Base-by-base conservation (phyloP, 345 rosid genomes). In the Camelina hispida region DNA sequence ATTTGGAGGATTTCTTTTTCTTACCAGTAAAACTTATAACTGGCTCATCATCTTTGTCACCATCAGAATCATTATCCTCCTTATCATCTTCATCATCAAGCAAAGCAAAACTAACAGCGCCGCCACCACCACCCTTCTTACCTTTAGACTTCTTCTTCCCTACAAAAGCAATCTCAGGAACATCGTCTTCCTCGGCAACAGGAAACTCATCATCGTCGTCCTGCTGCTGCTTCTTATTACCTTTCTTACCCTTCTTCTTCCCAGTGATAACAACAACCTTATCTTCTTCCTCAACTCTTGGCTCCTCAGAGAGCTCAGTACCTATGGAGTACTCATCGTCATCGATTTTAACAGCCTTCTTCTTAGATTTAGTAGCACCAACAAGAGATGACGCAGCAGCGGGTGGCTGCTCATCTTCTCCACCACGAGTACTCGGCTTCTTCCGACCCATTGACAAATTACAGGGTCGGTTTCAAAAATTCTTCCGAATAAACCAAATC, bases 1-100 rank as follows among this genome's bases (percentile, higher is more conserved):
- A 79, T 62, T 87, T 93, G 14, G 91, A 87, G 15, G 93, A 85
- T 75, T 87, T 93, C 83, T 92, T 92, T 60, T 93, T 91, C 84
- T 88, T 93, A 61, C 89, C 89, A 0, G 74, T 54, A 61, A 83
- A 74, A 35, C 75, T 81, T 37, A 78, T 68, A 22, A 69, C 81
- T 1, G 76, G 81, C 65, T 71, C 85, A 34, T 81, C 87, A 56
- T 80, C 84, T 48, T 23, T 81, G 18, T 81, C 87, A 22, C 71
- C 89, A n/a, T 73, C 86, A 13, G 67, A 86, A 10, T 78, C 74
- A 66, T 74, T 73, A 63, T 69, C 83, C 37, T 78, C 86, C 16
- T 52, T 48, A 43, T 66, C 85, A 8, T 42, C 81, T 32, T 46
- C 81, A 73, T 79, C 82, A 28, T 62, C 79, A 55, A 86, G 81